These are phyloP conservation scores for Trichoderma hamatum DNA, from an alignment of 2,329 filamentous ascomycete genomes.

Conservation along the genomic window DNA sequence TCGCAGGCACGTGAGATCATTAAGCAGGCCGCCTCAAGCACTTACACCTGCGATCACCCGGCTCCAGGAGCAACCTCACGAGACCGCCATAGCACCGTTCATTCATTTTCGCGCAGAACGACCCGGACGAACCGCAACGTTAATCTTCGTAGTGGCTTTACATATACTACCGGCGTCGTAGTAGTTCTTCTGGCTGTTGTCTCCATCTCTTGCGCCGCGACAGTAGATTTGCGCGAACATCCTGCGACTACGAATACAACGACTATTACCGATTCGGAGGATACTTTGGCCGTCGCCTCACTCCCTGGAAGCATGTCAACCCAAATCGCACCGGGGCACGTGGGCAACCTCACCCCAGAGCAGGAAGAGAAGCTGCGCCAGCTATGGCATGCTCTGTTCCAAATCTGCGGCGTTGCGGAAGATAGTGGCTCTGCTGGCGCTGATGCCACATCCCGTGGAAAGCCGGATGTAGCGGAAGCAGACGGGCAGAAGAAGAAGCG, in stretches of 20 bases:
- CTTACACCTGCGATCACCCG: constrained; percentile 1
- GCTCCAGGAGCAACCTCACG: background rate
- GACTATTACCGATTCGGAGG: background rate
- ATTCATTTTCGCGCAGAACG: background rate
- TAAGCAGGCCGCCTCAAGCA: background rate
- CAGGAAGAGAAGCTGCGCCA: constrained; percentile 87
- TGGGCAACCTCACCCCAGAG: constrained; percentile 85
- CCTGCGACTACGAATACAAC: background rate
- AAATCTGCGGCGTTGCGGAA: constrained; percentile 67
- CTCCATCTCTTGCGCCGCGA: background rate
- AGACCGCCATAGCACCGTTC: background rate
- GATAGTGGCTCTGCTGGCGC: constrained; percentile 31
- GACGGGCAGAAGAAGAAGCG: constrained; percentile 73
- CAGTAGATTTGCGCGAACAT: background rate
- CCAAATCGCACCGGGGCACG: constrained; percentile 66
- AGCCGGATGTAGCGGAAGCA: constrained; percentile 25
- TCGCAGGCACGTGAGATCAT: constrained; percentile 7
- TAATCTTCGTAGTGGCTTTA: constrained; percentile 11
- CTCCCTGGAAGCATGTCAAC: constrained; percentile 12
- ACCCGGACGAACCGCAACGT: constrained; percentile 2
- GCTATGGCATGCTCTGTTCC: constrained; percentile 77
- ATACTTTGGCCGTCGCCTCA: background rate
- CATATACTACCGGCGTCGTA: constrained; percentile 1
- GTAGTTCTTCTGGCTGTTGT: constrained; percentile 4
- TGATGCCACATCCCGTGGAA: constrained; percentile 27